Base-by-base conservation (phyloP, 768 basidiomycete genomes). In the Clathrus columnatus region DNA sequence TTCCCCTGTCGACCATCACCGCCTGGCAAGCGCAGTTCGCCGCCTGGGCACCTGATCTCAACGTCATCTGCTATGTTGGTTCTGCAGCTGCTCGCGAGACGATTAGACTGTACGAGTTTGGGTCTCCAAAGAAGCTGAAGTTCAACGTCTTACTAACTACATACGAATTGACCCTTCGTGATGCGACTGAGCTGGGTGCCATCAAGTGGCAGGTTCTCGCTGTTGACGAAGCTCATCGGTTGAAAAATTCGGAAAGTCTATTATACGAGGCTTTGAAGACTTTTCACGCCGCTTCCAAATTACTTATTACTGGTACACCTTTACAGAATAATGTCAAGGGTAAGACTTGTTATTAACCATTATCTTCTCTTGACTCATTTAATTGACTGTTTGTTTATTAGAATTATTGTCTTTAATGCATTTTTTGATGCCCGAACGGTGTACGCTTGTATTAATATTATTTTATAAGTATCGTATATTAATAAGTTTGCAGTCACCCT, bases 311-410 rank as follows among this genome's bases (percentile, higher is more conserved):
- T 0, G 96, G 96, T 16, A 99, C 96, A 1, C 96, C 96, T 23
- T 74, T 99, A 53, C 96, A 99, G 69, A 99, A 99, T 73, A 99
- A 96, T 66, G 95, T 99, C 63, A 97, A 92, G 76, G 94, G 94
- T 92, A 62, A 44, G 75, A 64, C 26, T 7, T 51, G 54, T n/a
- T n/a, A n/a, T n/a, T n/a, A n/a, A n/a, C n/a, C n/a, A 29, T 36
- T 56, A 45, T 20, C 36, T 21, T 7, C 23, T 51, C 43, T 18
- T 42, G 32, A 36, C 29, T 58, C 61, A 50, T 42, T 42, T 61
- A 47, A 49, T n/a, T n/a, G n/a, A 55, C 18, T 43, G 23, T 30
- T 48, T 48, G 51, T 51, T 46, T 52, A 4, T 6, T 65, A 96
- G 96, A 99, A 69, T 73, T 99, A 30, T 75, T 98, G 42, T 91